Percentiles rank a stretch among this genome's conserved stretches.
Evolutionary conservation across 805 yeast genomes (phyloP).

Genomic region (Candida odintsovae): DNA sequence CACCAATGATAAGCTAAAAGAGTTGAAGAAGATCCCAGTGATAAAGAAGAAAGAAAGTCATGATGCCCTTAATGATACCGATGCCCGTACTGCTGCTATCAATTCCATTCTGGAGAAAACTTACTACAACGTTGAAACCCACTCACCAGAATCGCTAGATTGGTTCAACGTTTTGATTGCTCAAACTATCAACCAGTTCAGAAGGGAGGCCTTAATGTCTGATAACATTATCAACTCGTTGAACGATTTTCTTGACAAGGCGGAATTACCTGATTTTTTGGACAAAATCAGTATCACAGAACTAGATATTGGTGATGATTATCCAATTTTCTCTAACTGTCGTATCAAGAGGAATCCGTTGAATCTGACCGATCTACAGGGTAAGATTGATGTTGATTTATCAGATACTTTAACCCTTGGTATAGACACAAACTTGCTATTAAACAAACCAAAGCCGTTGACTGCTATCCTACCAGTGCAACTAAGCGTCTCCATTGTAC

Average conservation of each 20-base stretch:
- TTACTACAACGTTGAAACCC: constrained; percentile 83
- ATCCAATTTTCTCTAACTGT: constrained; percentile 92
- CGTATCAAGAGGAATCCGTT: constrained; percentile 58
- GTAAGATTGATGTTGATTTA: constrained; percentile 85
- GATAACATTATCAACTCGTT: constrained; percentile 82
- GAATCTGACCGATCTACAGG: constrained; percentile 53
- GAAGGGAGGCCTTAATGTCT: constrained; percentile 81
- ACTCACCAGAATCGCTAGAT: constrained; percentile 85
- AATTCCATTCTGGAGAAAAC: constrained; percentile 77
- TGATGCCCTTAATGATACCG: constrained; percentile 11
- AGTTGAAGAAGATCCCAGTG: constrained; percentile 20
- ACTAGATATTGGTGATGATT: constrained; percentile 90
- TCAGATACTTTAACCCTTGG: constrained; percentile 85
- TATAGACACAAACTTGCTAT: constrained; percentile 68
- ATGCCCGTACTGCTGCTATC: constrained; percentile 20
- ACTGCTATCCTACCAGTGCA: constrained; percentile 86
- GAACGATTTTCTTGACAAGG: constrained; percentile 52
- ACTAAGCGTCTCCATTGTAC: constrained; percentile 77
- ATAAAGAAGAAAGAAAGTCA: constrained; percentile 18
- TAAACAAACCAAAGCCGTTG: constrained; percentile 78
- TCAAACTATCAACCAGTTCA: constrained; percentile 78
- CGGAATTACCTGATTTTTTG: constrained; percentile 72
- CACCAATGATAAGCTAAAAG: constrained; percentile 23
- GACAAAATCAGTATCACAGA: constrained; percentile 78
- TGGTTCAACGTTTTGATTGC: constrained; percentile 96